These are phyloP conservation scores for Ramaria rubella DNA, from an alignment of 768 basidiomycete species.

Conservation along the genomic window DNA sequence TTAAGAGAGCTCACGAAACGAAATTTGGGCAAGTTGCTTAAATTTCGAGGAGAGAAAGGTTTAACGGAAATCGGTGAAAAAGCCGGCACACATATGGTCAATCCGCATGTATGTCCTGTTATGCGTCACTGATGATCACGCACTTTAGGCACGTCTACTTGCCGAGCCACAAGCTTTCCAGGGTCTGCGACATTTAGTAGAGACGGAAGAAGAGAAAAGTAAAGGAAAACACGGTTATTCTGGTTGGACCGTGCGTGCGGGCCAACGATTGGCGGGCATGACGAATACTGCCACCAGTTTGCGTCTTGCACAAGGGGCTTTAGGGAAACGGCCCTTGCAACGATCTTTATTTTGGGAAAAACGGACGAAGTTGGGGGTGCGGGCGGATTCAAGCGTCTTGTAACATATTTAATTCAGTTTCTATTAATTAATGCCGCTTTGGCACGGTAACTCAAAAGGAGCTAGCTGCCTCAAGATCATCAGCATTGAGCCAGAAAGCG, in stretches of 20 bases:
- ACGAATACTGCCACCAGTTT: conserved; percentile 21
- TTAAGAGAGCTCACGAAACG: conserved; percentile 62
- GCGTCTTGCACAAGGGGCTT: conserved; percentile 46
- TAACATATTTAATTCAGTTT: neutral
- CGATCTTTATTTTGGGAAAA: conserved; percentile 17
- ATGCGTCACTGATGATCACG: conserved; percentile 12
- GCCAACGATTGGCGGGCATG: conserved; percentile 8
- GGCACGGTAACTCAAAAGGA: conserved; percentile 17
- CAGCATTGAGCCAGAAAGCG: conserved; percentile 47
- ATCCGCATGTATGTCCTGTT: neutral
- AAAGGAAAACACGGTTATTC: conserved; percentile 23
- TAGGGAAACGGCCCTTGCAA: conserved; percentile 19
- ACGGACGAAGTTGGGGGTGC: conserved; percentile 25
- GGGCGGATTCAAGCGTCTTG: neutral
- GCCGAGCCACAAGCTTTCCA: conserved; percentile 55
- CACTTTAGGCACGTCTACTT: conserved; percentile 53
- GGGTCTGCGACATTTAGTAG: conserved; percentile 16
- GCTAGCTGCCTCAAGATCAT: conserved; percentile 40
- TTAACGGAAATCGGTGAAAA: conserved; percentile 44
- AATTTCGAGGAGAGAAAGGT: conserved; percentile 46
- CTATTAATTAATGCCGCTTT: neutral
- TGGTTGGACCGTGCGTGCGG: conserved; percentile 2
- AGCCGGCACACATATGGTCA: conserved; percentile 58
- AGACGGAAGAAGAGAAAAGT: conserved; percentile 31
- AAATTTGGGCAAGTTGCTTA: conserved; percentile 70